Evolutionary conservation across 805 yeast genomes (phyloP).

Genomic region (Metschnikowia kunwiensis): DNA sequence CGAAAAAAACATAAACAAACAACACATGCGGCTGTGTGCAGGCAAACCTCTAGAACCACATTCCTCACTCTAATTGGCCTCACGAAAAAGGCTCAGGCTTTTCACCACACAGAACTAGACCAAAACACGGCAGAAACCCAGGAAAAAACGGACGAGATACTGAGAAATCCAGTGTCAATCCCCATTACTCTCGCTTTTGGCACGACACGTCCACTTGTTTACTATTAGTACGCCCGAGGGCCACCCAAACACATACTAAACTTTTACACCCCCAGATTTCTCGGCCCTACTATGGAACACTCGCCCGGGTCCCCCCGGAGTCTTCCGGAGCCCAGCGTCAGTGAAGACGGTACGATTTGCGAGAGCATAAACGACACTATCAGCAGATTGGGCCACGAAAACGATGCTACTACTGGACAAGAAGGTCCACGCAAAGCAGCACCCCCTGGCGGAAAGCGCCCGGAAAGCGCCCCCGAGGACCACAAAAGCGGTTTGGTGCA

Average conservation of each 20-base stretch:
- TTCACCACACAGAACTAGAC: constrained; percentile 1
- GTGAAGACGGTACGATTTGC: constrained; percentile 12
- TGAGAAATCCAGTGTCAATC: too few relatives aligned
- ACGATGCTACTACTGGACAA: not conserved
- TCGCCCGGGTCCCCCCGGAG: not conserved
- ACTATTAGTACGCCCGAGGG: not conserved
- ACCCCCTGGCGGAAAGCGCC: too few relatives aligned
- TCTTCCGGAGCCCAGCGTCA: constrained; percentile 9
- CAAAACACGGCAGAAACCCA: not conserved
- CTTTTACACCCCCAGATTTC: not conserved
- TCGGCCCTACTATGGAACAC: not conserved
- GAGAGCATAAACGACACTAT: constrained; percentile 10
- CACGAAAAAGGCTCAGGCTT: constrained; percentile 2
- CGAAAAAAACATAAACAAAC: constrained; percentile 6
- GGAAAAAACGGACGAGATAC: too few relatives aligned
- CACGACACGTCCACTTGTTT: too few relatives aligned
- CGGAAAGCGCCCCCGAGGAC: too few relatives aligned
- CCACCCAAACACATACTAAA: not conserved
- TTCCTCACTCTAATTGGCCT: not conserved
- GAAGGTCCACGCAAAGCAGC: too few relatives aligned
- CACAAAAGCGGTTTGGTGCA: too few relatives aligned
- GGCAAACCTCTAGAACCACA: not conserved
- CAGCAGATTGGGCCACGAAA: constrained; percentile 2
- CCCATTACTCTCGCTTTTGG: too few relatives aligned
- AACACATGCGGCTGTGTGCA: constrained; percentile 3